Base-by-base conservation (phyloP, 352 stramenopile species). In the Achlya hypogyna region DNA sequence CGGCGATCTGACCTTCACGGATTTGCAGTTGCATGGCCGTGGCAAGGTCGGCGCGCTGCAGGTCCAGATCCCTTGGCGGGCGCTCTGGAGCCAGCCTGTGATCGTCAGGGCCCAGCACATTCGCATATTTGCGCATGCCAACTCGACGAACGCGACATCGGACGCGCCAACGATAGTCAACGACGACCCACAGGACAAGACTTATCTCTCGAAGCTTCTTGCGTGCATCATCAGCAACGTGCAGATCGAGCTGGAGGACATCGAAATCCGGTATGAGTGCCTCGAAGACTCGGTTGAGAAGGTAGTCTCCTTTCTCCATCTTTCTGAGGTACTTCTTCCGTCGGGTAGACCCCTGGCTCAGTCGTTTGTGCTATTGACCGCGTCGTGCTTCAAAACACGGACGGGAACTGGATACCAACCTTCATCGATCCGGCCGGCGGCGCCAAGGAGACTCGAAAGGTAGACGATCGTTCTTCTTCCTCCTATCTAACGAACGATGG, bases 221-320 rank as follows among this genome's bases (percentile, higher is more conserved):
- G 81, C 83, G 14, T 84, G 91, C 63, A 91, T 95, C 63, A 88
- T 95, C 63, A 74, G 80, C 47, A 95, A 95, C 69, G 82, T 95
- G 12, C 84, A 95, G 65, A 89, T 95, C 31, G 86, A 95, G 60
- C 69, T 93, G 25, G 76, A 75, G 38, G 82, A 93, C 62, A 81
- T 95, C 31, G 76, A 92, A 72, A 69, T 95, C 34, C 84, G 84
- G 43, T 95, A 93, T 59, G 84, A 95, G 68, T 95, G 86, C 70
- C 74, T 77, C 25, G 63, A 73, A 18, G 83, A 78, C 62, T 87
- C 81, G 10, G 67, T 78, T 28, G 75, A 80, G n/a, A 76, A 82
- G 80, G 86, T 95, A 72, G 43, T n/a, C n/a, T 52, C 38, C 14
- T 9, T n/a, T 45, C 18, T 72, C 20, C 5, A 8, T 22, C 14